Evolutionary conservation across 768 basidiomycete genomes (phyloP).

Genomic region (Suillus placidus): DNA sequence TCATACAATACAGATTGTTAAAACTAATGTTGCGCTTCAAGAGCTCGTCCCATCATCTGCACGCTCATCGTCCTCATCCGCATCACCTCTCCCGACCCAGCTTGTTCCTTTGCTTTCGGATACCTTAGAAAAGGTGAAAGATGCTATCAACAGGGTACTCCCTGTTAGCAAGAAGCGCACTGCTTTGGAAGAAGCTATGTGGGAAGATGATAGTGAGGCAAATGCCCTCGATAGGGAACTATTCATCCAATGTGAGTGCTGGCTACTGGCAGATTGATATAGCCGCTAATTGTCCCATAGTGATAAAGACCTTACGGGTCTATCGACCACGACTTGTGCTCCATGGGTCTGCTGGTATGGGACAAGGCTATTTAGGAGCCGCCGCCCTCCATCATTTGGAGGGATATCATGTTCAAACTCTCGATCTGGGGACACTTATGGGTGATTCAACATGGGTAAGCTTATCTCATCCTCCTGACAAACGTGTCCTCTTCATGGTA

Average conservation of each 20-base stretch:
- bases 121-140: constrained; percentile 71
- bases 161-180: constrained; percentile 81
- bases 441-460: constrained; percentile 87
- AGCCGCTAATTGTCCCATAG: constrained; percentile 42
- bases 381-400: constrained; percentile 93
- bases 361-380: constrained; percentile 87
- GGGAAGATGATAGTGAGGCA: constrained; percentile 79
- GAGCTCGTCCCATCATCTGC: constrained; percentile 96
- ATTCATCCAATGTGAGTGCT: constrained; percentile 75
- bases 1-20: background rate
- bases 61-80: constrained; percentile 83
- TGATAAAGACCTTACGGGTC: constrained; percentile 88
- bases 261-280: background rate
- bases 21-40: background rate
- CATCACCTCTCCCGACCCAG: constrained; percentile 82
- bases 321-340: constrained; percentile 88
- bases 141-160: constrained; percentile 67
- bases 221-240: constrained; percentile 88
- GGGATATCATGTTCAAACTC: constrained; percentile 92
- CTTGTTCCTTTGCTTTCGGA: constrained; percentile 76
- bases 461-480: constrained; percentile 10
- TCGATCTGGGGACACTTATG: constrained; percentile 88
- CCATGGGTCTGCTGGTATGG: constrained; percentile 84
- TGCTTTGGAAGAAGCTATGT: constrained; percentile 94
- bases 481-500: constrained; percentile 10